Evolutionary conservation across 345 rosid genomes (phyloP).

Genomic region (Moricandia moricandioides): DNA sequence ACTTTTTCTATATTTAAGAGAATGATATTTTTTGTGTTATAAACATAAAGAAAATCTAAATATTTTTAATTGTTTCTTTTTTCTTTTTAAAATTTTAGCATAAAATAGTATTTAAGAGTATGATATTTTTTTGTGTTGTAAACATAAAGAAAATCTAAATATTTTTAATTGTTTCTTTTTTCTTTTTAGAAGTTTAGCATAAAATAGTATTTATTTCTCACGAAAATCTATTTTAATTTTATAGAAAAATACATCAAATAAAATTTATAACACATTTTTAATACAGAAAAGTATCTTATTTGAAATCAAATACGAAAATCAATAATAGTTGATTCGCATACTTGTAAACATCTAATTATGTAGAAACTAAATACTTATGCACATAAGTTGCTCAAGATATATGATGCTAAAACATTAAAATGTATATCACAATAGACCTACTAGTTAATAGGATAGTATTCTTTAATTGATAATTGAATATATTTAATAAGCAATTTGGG

Average conservation of each 20-base stretch:
- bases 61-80: too few relatives aligned
- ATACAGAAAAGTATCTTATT: background rate
- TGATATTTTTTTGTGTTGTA: too few relatives aligned
- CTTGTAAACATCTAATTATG: background rate
- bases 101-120: too few relatives aligned
- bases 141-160: too few relatives aligned
- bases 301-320: background rate
- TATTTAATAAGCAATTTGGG: conserved; percentile 23
- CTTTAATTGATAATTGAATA: background rate
- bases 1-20: background rate
- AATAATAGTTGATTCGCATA: background rate
- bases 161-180: too few relatives aligned
- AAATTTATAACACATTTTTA: background rate
- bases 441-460: background rate
- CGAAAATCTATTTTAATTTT: too few relatives aligned
- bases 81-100: too few relatives aligned
- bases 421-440: background rate
- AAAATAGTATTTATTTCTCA: too few relatives aligned
- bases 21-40: background rate
- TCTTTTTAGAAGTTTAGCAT: too few relatives aligned
- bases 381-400: background rate
- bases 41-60: background rate
- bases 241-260: background rate
- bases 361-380: background rate
- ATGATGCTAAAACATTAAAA: background rate